Percentiles rank a stretch among this genome's conserved stretches.
Evolutionary conservation across 352 stramenopile species (phyloP).

Genomic region (Saprolegnia parasitica): DNA sequence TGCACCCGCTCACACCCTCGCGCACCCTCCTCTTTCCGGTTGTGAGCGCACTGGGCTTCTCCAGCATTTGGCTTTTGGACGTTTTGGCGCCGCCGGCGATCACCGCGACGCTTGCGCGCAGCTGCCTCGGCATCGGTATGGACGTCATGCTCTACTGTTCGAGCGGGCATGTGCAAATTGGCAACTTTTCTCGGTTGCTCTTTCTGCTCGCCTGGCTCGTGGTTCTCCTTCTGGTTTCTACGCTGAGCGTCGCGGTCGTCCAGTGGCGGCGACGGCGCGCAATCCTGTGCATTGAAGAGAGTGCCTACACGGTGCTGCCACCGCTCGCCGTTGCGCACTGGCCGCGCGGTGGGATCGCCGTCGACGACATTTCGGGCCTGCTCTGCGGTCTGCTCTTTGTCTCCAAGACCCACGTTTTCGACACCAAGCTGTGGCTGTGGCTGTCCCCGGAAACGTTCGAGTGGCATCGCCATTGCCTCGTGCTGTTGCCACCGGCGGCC

Average conservation of each 20-base stretch:
- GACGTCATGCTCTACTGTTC: constrained; percentile 6
- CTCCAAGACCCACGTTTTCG: background rate
- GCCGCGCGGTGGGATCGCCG: background rate
- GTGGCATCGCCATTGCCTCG: too few relatives aligned
- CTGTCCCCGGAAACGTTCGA: too few relatives aligned
- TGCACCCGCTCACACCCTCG: background rate
- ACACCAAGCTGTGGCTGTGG: background rate
- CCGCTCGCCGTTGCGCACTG: background rate
- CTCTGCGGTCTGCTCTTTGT: background rate
- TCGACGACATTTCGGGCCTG: background rate
- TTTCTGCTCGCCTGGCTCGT: background rate
- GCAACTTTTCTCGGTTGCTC: background rate
- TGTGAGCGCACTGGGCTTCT: background rate
- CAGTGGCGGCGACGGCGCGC: background rate
- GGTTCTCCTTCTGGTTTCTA: too few relatives aligned
- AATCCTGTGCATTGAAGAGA: constrained; percentile 4
- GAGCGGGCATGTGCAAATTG: constrained; percentile 2
- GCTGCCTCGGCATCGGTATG: background rate
- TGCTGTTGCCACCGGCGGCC: too few relatives aligned
- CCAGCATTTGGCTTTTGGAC: constrained; percentile 3
- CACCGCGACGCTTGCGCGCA: background rate
- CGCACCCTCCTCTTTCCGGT: background rate
- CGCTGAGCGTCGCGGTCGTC: too few relatives aligned
- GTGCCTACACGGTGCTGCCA: background rate
- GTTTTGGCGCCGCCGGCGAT: background rate